Percentiles rank a stretch among this genome's conserved stretches.
Conservation (phyloP, 2,329 filamentous ascomycete species). For the Cladosporium sp. region DNA sequence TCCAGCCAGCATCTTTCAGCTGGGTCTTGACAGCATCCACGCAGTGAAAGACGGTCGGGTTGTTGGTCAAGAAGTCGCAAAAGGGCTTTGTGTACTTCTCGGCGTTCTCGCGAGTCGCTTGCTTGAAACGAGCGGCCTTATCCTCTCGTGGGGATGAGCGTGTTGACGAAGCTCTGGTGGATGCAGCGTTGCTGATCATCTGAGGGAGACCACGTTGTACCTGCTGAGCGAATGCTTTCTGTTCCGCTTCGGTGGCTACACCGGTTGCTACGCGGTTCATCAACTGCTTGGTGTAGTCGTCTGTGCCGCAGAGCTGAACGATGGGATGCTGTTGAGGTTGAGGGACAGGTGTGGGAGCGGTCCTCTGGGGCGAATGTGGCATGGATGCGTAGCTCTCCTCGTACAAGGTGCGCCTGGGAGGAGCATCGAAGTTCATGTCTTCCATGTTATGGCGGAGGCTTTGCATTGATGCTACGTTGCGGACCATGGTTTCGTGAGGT, state of each 20-base stretch:
- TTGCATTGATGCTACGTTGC: constrained; percentile 32
- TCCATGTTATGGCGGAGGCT: constrained; percentile 29
- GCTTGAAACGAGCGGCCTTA: constrained; percentile 10
- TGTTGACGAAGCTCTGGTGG: background rate
- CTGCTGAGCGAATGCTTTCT: constrained; percentile 24
- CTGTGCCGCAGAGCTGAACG: constrained; percentile 24
- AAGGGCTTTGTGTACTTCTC: constrained; percentile 44
- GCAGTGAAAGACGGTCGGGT: constrained; percentile 91
- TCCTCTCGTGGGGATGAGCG: background rate
- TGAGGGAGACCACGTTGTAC: constrained; percentile 14
- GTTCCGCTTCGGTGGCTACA: constrained; percentile 25
- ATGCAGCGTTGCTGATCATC: background rate
- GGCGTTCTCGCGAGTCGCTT: constrained; percentile 32
- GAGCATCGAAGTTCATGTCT: constrained; percentile 19
- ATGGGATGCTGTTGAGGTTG: constrained; percentile 14
- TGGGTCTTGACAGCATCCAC: constrained; percentile 76
- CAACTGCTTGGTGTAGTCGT: constrained; percentile 26
- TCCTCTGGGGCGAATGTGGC: background rate
- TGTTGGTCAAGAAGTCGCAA: constrained; percentile 80
- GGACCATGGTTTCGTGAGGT: constrained; percentile 28
- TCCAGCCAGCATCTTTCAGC: constrained; percentile 71
- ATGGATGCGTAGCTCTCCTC: constrained; percentile 9
- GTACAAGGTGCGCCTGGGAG: constrained; percentile 12
- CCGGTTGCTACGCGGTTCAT: constrained; percentile 30
- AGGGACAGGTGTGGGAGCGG: background rate